Evolutionary conservation across 2,329 filamentous ascomycete genomes (phyloP).

Genomic region (Gaeumannomyces sp.): DNA sequence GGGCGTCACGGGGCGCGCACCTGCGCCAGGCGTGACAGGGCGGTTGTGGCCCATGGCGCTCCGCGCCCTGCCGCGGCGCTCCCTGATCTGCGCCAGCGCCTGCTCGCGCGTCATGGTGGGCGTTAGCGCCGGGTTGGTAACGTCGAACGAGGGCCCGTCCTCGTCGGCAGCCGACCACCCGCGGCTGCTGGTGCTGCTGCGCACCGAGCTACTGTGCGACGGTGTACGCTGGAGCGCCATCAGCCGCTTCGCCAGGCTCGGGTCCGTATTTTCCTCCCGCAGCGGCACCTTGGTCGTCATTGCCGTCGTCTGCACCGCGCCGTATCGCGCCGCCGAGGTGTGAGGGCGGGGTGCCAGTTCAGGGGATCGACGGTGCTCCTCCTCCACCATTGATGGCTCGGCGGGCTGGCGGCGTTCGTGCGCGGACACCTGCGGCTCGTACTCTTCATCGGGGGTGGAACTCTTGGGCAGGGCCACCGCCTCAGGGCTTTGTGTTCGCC

Average conservation of each 20-base stretch:
- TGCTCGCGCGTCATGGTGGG: slow-evolving; percentile 67
- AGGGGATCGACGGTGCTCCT: neutral
- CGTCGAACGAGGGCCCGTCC: slow-evolving; percentile 40
- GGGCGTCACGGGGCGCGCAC: neutral
- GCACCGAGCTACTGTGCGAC: slow-evolving; percentile 19
- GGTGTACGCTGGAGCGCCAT: slow-evolving; percentile 35
- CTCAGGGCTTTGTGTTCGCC: neutral
- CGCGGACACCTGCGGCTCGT: neutral
- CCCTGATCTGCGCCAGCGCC: slow-evolving; percentile 68
- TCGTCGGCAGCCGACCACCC: slow-evolving; percentile 19
- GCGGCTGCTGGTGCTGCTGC: slow-evolving; percentile 13
- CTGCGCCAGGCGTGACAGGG: neutral
- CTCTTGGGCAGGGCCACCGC: neutral
- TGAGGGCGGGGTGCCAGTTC: slow-evolving; percentile 30
- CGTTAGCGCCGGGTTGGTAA: slow-evolving; percentile 51
- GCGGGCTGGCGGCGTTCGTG: neutral
- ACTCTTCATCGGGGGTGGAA: neutral
- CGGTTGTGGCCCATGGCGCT: slow-evolving; percentile 51
- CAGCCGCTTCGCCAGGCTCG: slow-evolving; percentile 38
- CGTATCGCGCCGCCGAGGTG: slow-evolving; percentile 40
- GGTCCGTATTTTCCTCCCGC: slow-evolving; percentile 37
- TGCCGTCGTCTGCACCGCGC: slow-evolving; percentile 38
- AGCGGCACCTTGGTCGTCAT: slow-evolving; percentile 48
- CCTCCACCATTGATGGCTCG: neutral
- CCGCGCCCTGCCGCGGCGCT: slow-evolving; percentile 63